These are phyloP conservation scores for Colletotrichum trifolii DNA, from an alignment of 2,329 filamentous ascomycete genomes.

Conservation along the genomic window DNA sequence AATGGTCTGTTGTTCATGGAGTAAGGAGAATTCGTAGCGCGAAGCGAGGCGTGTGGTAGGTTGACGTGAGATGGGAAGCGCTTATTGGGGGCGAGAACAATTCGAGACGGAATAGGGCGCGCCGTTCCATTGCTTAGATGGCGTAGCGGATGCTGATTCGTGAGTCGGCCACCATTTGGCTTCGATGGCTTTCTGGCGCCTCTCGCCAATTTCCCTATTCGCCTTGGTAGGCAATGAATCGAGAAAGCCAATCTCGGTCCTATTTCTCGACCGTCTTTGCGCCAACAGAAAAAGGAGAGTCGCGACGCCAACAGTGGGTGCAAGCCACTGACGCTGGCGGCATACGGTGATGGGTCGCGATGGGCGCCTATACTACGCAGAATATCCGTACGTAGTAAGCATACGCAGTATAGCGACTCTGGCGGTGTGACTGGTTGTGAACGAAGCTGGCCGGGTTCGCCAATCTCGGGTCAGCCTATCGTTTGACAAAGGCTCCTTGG, in stretches of 20 bases:
- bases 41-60: constrained; percentile 7
- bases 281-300: not conserved
- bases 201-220: constrained; percentile 7
- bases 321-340: constrained; percentile 23
- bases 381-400: not conserved
- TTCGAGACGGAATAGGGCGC: constrained; percentile 7
- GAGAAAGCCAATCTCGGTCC: constrained; percentile 19
- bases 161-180: constrained; percentile 13
- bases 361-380: constrained; percentile 14
- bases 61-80: constrained; percentile 22
- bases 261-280: constrained; percentile 4
- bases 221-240: constrained; percentile 18
- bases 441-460: not conserved
- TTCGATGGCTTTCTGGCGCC: constrained; percentile 15
- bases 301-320: not conserved
- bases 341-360: constrained; percentile 1
- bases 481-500: constrained; percentile 21
- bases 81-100: constrained; percentile 25
- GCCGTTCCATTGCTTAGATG: not conserved
- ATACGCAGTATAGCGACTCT: not conserved
- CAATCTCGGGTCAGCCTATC: constrained; percentile 21
- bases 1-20: not conserved
- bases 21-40: not conserved
- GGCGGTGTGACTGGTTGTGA: not conserved
- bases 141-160: constrained; percentile 9